A percentile compares a stretch with the other conserved stretches of the same genome.
These are phyloP conservation scores for Salvia miltiorrhiza DNA, from an alignment of 257 asterid species.

Conservation along the genomic window DNA sequence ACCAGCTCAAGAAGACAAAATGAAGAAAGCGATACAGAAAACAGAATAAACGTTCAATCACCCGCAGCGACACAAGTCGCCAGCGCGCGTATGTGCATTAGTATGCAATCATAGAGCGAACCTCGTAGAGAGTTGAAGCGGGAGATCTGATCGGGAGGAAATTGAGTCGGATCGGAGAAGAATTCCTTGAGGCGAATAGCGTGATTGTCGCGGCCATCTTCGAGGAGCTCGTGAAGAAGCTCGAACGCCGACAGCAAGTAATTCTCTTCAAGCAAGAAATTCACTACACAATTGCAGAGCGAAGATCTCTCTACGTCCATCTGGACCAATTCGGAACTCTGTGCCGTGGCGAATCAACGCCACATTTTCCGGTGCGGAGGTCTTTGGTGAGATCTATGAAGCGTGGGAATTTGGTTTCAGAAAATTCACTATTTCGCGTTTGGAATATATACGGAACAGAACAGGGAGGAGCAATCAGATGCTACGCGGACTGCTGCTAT, in stretches of 20 bases:
- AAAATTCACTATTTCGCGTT: background rate
- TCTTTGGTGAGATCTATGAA: conserved; percentile 35
- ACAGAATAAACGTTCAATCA: background rate
- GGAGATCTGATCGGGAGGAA: conserved; percentile 92
- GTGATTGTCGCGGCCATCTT: conserved; percentile 87
- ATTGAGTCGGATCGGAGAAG: conserved; percentile 76
- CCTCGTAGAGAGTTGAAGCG: conserved; percentile 83
- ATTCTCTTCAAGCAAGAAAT: conserved; percentile 87
- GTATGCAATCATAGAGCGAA: conserved; percentile 19
- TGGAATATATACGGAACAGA: conserved; percentile 23
- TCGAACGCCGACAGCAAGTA: conserved; percentile 90
- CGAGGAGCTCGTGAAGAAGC: conserved; percentile 94
- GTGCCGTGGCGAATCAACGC: conserved; percentile 26
- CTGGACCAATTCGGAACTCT: conserved; percentile 25
- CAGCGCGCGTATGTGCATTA: background rate
- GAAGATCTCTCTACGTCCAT: conserved; percentile 99
- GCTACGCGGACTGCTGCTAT: conserved; percentile 17
- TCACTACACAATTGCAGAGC: conserved; percentile 92
- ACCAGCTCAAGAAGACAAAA: background rate
- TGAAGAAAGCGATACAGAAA: background rate
- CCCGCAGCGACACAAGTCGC: background rate
- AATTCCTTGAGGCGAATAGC: conserved; percentile 87
- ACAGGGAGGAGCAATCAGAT: conserved; percentile 17
- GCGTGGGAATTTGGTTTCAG: conserved; percentile 29
- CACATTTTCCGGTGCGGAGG: conserved; percentile 25